Conservation (phyloP, 257 asterid genomes). For the Nicotiana knightiana region DNA sequence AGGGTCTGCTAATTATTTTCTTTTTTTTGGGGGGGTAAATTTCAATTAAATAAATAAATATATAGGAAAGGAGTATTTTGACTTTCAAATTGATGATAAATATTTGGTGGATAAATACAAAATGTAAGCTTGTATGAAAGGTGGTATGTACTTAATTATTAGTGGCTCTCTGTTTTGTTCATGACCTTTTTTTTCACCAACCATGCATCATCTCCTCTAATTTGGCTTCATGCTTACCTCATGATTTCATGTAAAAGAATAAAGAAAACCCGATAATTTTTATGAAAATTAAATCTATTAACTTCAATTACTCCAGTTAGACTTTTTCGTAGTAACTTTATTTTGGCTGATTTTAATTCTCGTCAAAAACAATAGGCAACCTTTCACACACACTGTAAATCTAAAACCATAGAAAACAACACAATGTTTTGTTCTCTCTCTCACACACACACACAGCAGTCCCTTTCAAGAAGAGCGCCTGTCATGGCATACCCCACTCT, state of each 20-base stretch:
- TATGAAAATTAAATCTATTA: not conserved
- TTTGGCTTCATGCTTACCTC: conserved; percentile 23
- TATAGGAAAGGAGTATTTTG: not conserved
- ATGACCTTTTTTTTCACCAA: conserved; percentile 11
- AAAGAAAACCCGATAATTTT: too few relatives aligned
- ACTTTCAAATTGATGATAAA: not conserved
- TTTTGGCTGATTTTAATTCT: not conserved
- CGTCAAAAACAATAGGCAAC: not conserved
- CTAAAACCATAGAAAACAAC: conserved; percentile 18
- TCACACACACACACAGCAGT: conserved; percentile 33
- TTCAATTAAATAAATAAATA: not conserved
- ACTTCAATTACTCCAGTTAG: not conserved
- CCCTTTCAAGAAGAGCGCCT: conserved; percentile 23
- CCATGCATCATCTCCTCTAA: conserved; percentile 21
- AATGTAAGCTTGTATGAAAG: not conserved
- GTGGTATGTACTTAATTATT: not conserved
- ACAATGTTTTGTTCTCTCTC: conserved; percentile 17
- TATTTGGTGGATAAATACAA: not conserved
- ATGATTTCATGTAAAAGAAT: conserved; percentile 9
- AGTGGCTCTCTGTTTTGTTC: conserved; percentile 11
- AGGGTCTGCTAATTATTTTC: not conserved
- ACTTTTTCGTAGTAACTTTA: not conserved
- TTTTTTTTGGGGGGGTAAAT: not conserved
- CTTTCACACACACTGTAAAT: conserved; percentile 36
- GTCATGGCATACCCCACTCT: conserved; percentile 56